Evolutionary conservation across 345 rosid species (phyloP).

Genomic region (Hypericum androsaemum): DNA sequence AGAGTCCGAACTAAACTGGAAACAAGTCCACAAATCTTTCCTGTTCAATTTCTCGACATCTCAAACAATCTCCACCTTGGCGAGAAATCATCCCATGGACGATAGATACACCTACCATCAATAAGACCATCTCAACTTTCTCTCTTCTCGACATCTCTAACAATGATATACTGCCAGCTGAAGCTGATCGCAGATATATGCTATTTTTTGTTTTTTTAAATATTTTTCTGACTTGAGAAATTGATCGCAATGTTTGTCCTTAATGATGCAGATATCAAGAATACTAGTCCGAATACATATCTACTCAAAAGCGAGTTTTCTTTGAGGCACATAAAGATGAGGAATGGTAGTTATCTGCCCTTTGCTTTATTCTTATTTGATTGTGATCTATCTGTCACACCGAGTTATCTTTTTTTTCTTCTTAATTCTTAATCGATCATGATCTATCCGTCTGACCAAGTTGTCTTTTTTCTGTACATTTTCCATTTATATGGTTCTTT

Average conservation of each 20-base stretch:
- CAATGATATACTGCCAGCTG: constrained; percentile 88
- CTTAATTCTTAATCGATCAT: too few species aligned
- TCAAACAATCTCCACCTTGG: too few species aligned
- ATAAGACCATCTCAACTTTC: too few species aligned
- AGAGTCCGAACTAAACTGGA: too few species aligned
- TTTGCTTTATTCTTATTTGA: neutral
- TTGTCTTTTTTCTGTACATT: constrained; percentile 1
- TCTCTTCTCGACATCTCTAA: too few species aligned
- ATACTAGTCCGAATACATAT: constrained; percentile 79
- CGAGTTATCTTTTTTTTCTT: too few species aligned
- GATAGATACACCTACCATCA: too few species aligned
- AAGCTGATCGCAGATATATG: constrained; percentile 90
- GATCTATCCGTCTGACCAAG: too few species aligned
- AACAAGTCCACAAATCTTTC: too few species aligned
- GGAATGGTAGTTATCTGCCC: constrained; percentile 42
- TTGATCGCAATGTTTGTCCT: constrained; percentile 12
- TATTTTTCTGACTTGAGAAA: neutral
- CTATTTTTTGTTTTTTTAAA: constrained; percentile 2
- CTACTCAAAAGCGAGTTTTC: constrained; percentile 80
- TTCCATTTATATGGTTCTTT: constrained; percentile 5
- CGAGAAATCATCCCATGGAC: too few species aligned
- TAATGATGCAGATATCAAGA: constrained; percentile 76
- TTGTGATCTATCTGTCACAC: too few species aligned
- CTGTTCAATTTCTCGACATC: too few species aligned
- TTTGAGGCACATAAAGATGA: constrained; percentile 66